phyloP scores from a whole-genome alignment of 495 filamentous ascomycete genomes.

The Neurospora sp. region DNA sequence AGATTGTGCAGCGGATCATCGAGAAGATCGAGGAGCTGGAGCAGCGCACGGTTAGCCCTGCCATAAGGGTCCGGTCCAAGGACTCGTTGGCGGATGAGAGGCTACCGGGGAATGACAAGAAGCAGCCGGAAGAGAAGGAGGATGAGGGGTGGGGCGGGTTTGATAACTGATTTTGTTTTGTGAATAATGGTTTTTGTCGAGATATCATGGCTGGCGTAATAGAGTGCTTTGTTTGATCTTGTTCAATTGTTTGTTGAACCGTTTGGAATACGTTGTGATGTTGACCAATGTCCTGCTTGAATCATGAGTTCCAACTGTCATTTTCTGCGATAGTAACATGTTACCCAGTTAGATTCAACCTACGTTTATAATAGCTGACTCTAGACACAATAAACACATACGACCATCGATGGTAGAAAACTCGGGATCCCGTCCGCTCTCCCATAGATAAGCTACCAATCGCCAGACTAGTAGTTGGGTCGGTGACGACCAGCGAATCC shows the following conservation, averaged over 20 bases:
- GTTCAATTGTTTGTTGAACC: not conserved
- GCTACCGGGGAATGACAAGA: slow-evolving; percentile 41
- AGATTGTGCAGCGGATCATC: slow-evolving; percentile 27
- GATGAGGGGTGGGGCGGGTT: slow-evolving; percentile 63
- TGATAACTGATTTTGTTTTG: slow-evolving; percentile 35
- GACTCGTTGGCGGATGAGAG: slow-evolving; percentile 70
- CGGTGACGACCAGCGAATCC: slow-evolving; percentile 25
- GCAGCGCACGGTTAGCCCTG: slow-evolving; percentile 52
- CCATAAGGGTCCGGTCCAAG: slow-evolving; percentile 58
- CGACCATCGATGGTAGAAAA: not conserved
- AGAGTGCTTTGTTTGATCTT: not conserved
- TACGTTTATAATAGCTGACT: too few relatives aligned
- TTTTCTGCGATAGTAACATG: too few relatives aligned
- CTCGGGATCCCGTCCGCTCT: not conserved
- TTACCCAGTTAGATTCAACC: too few relatives aligned
- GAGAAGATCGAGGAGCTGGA: slow-evolving; percentile 29
- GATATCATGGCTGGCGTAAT: not conserved
- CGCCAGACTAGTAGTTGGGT: slow-evolving; percentile 36
- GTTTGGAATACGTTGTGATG: not conserved
- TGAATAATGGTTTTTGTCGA: not conserved
- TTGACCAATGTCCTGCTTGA: not conserved
- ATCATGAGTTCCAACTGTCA: too few relatives aligned
- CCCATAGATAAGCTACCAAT: not conserved
- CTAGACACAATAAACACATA: too few relatives aligned
- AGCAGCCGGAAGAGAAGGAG: slow-evolving; percentile 24